Evolutionary conservation across 331 rosid genomes (phyloP), one percentile per base, ranked within the genome.

Genomic region (Pyrus hybrid): DNA sequence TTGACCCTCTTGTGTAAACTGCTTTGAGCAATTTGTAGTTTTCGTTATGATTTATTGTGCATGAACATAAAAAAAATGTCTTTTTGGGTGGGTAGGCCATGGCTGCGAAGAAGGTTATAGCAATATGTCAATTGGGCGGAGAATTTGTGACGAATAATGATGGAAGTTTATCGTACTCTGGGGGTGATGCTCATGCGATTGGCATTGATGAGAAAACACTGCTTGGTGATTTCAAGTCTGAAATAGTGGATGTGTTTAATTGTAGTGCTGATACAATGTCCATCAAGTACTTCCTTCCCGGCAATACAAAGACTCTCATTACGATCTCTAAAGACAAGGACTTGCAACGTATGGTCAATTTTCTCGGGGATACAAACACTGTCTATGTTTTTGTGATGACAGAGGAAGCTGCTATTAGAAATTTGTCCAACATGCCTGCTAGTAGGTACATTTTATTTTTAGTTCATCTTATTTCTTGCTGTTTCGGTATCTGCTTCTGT

Each of bases 61-160:
- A 23, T 37, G 2, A 58, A 25, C 20, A 23, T 60, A n/a, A 30
- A 6, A 14, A 2, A 71, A 29, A 1, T 45, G 3, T 56, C 28
- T 16, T 63, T 61, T 7, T 80, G 47, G 54, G 47, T 79, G 76
- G 63, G 17, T 69, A 87, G 91, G 90, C 80, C 76, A 89, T 88
- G 91, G 88, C 87, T 70, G 74, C 80, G 5, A 91, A 79, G 91
- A 94, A 87, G 80, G 84, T 94, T 63, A 92, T 92, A 75, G 99
- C 99, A 68, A 94, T 94, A 81, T 94, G 99, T 81, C 99, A 94
- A 75, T 92, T 90, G 7, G 97, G 99, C 23, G 99, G 97, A 70
- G 93, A 92, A 77, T 92, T 92, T 83, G 87, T 92, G 80, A 83
- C 85, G 5, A 81, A 86, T 67, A 84, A 77, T 82, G 99, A 94